These are phyloP conservation scores for Miamiensis avidus DNA, from an alignment of 169 alveolate species.

Conservation along the genomic window DNA sequence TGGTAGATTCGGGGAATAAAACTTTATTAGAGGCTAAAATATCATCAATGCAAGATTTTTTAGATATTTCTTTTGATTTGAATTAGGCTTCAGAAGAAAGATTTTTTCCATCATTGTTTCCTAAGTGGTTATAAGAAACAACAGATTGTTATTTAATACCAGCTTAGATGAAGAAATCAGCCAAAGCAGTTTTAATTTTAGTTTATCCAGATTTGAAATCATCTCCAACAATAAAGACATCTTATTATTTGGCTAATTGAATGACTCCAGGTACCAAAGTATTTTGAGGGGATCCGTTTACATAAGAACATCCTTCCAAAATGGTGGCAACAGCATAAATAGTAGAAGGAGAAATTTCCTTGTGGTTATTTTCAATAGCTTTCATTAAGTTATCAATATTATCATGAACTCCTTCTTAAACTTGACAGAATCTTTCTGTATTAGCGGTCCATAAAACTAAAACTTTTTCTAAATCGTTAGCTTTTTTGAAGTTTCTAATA, in stretches of 20 bases:
- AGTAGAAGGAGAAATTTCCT: conserved; percentile 85
- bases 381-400: conserved; percentile 77
- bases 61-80: conserved; percentile 87
- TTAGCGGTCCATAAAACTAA: conserved; percentile 92
- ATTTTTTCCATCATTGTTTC: conserved; percentile 93
- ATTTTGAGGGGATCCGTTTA: conserved; percentile 94
- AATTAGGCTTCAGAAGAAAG: conserved; percentile 82
- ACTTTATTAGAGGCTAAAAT: conserved; percentile 81
- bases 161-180: conserved; percentile 82
- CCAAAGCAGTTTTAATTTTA: conserved; percentile 85
- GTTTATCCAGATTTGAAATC: conserved; percentile 94
- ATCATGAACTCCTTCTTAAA: conserved; percentile 72
- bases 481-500: conserved; percentile 79
- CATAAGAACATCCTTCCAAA: conserved; percentile 82
- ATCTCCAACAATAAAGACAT: conserved; percentile 88
- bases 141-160: conserved; percentile 89
- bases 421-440: conserved; percentile 87
- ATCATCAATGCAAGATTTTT: conserved; percentile 89
- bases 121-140: conserved; percentile 91
- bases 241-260: conserved; percentile 81
- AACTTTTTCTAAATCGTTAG: conserved; percentile 79
- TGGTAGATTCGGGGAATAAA: conserved; percentile 77
- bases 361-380: conserved; percentile 70
- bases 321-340: conserved; percentile 88
- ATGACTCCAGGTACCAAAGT: conserved; percentile 88